Evolutionary conservation across 768 basidiomycete genomes (phyloP), one percentile per base, ranked within the genome.

Genomic region (Daedalea quercina): DNA sequence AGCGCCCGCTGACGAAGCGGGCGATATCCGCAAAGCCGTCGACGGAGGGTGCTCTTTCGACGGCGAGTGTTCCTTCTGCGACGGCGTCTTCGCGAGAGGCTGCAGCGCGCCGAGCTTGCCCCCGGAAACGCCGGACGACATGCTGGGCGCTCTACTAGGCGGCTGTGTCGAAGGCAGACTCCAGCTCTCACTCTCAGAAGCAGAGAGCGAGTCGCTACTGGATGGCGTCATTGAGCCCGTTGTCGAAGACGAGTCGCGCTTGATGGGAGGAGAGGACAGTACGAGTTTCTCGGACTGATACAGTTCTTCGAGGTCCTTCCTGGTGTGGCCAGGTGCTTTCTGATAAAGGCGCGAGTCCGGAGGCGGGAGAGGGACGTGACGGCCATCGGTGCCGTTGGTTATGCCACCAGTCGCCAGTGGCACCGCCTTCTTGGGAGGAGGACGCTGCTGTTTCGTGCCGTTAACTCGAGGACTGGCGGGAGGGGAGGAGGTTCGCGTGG

Each of bases 151-250:
- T 37, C 77, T 74, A 48, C 80, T 85, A 3, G 82, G 76, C 0
- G 83, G 76, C 37, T 78, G 72, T 13, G 79, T 84, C 1, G 84
- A 80, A 1, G 85, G 83, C 17, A 75, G 72, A 57, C 82, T 85
- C 63, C 72, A 79, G 68, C 71, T 78, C 55, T 79, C 82, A 60
- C 77, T 78, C 28, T 84, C 84, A 22, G 78, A 78, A 1, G 69
- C 69, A 3, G 78, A 79, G 1, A 82, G 81, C 1, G 76, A 75
- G 57, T 74, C 72, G 64, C 64, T 68, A 51, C 59, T 51, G 44
- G 70, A 61, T 41, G 72, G 67, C 15, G 70, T 71, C 49, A 71
- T 73, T 35, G 74, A 71, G 28, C 62, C 63, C 11, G 67, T 64
- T 41, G 80, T 76, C 13, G 74, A 69, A 24, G 61, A 65, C 23